Percentiles rank a stretch among this genome's conserved stretches.
Conservation (phyloP, 2,329 filamentous ascomycete species). For the Fusarium floridanum region DNA sequence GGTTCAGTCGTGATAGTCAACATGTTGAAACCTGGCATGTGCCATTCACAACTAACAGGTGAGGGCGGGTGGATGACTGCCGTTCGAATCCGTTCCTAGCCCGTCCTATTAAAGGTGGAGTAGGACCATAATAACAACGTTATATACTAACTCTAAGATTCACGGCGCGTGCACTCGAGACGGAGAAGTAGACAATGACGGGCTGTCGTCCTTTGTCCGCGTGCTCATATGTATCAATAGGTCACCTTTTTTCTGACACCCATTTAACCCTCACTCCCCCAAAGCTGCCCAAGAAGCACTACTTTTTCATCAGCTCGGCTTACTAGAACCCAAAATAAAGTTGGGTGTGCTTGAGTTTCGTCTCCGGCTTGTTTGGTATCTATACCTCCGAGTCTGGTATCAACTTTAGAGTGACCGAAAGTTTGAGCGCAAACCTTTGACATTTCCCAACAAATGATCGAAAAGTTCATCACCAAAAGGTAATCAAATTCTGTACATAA, state of each 20-base stretch:
- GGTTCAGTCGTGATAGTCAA: background rate
- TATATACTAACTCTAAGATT: background rate
- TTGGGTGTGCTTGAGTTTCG: background rate
- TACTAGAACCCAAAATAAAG: background rate
- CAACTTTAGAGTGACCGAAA: background rate
- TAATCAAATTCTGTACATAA: background rate
- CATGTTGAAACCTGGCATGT: background rate
- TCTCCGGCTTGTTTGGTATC: background rate
- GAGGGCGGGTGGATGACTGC: background rate
- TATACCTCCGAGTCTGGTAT: background rate
- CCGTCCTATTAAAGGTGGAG: background rate
- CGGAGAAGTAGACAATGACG: background rate
- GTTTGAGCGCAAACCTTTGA: background rate
- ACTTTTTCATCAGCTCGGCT: background rate
- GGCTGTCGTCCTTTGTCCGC: background rate
- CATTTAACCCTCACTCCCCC: background rate
- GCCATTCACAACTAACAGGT: background rate
- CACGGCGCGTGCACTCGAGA: background rate
- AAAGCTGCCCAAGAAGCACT: background rate
- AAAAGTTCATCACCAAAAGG: background rate
- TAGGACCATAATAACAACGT: background rate
- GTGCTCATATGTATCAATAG: too few species aligned
- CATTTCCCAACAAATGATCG: background rate
- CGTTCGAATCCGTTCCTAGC: background rate
- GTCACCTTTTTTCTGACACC: too few species aligned